Evolutionary conservation across 2,329 filamentous ascomycete species (phyloP), one percentile per base, ranked within the genome.

Genomic region (Thermothelomyces thermophilus): DNA sequence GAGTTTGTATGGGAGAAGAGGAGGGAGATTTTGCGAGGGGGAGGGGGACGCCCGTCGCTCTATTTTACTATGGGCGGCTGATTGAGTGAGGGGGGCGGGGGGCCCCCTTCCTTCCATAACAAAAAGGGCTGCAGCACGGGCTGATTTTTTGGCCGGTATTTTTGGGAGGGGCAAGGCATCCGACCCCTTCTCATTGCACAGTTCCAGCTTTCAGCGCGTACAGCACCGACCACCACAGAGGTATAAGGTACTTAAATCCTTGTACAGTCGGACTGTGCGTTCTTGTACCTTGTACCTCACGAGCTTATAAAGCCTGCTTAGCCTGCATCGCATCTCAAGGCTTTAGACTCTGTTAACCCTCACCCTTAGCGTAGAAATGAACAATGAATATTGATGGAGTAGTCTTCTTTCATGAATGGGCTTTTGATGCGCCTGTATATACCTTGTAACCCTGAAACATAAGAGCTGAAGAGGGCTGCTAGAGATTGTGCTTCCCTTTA

Each of bases 11-110:
- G 76, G 73, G 75, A 77, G 58, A 61, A 70, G 72, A 69, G 70
- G 54, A 74, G 74, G 76, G 73, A 74, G 70, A 65, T 56, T 68
- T 69, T 63, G 58, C 71, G 72, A 71, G 67, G 73, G 74, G 75
- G 76, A 73, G 74, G 73, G 73, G 72, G 70, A 70, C 68, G 68
- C 70, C 70, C 70, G 69, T 69, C 70, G 71, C 71, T 71, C 72
- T 75, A 80, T 82, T 81, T 81, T 79, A 80, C 76, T 79, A 76
- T 76, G 76, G 73, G 73, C 62, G 74, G 74, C 73, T 80, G 76
- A 79, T 80, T 80, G 75, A 60, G 70, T 51, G 73, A 65, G 68
- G 64, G 65, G 59, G 62, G 63, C 62, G 63, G 64, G 68, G 64
- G 65, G 58, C 59, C 48, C 46, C 54, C 55, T 55, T 53, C 58